Base-by-base conservation (phyloP, 1,284 basidiomycete genomes). In the Wallemia mellicola region DNA sequence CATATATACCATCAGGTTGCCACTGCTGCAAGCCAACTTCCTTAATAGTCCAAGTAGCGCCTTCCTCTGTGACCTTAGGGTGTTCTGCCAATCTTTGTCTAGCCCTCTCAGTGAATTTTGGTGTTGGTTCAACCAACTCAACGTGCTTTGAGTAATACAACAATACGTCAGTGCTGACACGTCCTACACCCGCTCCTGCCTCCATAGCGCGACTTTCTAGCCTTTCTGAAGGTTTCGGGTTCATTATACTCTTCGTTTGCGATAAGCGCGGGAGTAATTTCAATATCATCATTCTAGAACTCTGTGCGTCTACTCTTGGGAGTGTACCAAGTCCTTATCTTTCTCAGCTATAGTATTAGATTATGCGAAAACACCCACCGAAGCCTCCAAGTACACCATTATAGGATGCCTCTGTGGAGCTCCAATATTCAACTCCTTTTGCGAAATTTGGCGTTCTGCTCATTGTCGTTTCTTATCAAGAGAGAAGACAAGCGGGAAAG, bases 161-260 rank as follows among this genome's bases (percentile, higher is more conserved):
- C 11, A 95, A 78, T 14, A 87, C 83, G 62, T 83, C 80, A 2
- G 78, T 74, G 0, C 87, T 91, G 28, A 92, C 87, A 59, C 91
- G 79, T 7, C 91, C 89, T 58, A 95, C 82, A 1, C 89, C 89
- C 19, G 87, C 68, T 25, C 75, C 89, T 59, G 89, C 85, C 65
- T 95, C 91, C 17, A 95, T 75, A 0, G 83, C 86, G 30, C 85
- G 78, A 69, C 63, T 65, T 61, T 61, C 9, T 63, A 57, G 0
- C 63, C 59, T 2, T 60, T 27, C 2, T 15, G 15, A 24, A 62
- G 55, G 48, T 65, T n/a, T 15, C 63, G 60, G 59, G 60, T 59
- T 58, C 66, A 66, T 38, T 33, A 28, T 27, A 59, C 59, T 57
- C 60, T 61, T 56, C 64, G 68, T 25, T 69, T 66, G 57, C 82